Base-by-base conservation (phyloP, 352 stramenopile species). In the Globisporangium iwayamae region DNA sequence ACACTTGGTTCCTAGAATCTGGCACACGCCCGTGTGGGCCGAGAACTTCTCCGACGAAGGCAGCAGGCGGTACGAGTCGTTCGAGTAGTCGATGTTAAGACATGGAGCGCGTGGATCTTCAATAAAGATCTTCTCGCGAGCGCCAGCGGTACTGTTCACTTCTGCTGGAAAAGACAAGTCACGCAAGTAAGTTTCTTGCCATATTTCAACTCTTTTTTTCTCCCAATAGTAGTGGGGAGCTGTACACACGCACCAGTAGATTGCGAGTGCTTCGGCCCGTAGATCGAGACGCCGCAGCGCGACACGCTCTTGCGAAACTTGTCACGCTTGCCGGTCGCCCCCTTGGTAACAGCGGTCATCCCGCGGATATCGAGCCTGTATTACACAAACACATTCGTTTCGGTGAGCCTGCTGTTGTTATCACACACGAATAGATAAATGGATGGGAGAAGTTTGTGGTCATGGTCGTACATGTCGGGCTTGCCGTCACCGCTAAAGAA, bases 401-500 rank as follows among this genome's bases (percentile, higher is more conserved):
- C 10, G 11, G 16, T 56, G 14, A 56, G 28, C 2, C 2, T 43
- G 30, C 14, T 39, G 28, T 41, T 39, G 10, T 7, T 14, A 7
- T 25, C 11, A 2, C 51, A 14, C n/a, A 34, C 22, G 18, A 22
- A 38, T 14, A 18, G 14, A 51, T 0, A n/a, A 9, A 30, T 38
- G 9, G 10, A 36, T 22, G 28, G 20, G 20, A 62, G 18, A 8
- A 39, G 36, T 28, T 39, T 13, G 28, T 56, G 20, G 13, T 25
- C 51, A 18, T 56, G 16, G 10, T 41, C 52, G 16, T 72, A 94
- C 86, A 91, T 93, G 71, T 95, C 86, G 32, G 86, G 84, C 65
- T 95, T 95, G 67, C 86, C 86, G 67, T 95, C 86, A 48, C 86
- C 86, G 58, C 82, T 89, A 69, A 95, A 95, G 77, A 95, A 95